A percentile compares a stretch with the other conserved stretches of the same genome.
These are phyloP conservation scores for Fusarium hostae DNA, from an alignment of 2,329 filamentous ascomycete species.

Conservation along the genomic window DNA sequence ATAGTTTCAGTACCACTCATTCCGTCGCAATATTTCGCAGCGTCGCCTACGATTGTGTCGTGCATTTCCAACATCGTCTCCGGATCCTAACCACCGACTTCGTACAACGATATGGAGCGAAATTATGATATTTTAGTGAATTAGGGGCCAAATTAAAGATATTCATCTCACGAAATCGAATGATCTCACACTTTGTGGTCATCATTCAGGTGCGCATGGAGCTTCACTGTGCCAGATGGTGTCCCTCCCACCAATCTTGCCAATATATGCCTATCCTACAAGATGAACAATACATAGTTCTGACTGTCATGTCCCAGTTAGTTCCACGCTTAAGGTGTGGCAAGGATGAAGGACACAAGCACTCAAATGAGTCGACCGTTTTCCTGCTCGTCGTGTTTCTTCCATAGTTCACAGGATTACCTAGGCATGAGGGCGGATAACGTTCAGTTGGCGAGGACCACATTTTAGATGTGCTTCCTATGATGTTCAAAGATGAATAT, in stretches of 20 bases:
- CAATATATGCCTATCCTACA: neutral
- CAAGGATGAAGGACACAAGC: neutral
- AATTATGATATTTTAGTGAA: too few relatives aligned
- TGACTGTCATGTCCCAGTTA: neutral
- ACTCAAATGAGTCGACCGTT: neutral
- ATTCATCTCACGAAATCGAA: too few relatives aligned
- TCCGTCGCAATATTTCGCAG: too few relatives aligned
- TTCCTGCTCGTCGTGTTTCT: neutral
- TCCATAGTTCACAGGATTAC: neutral
- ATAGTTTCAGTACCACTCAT: too few relatives aligned
- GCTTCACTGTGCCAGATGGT: neutral
- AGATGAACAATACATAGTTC: neutral
- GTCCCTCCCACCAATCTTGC: neutral
- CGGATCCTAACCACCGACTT: too few relatives aligned
- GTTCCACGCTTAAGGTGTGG: neutral
- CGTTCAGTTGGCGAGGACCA: neutral
- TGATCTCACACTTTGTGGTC: too few relatives aligned
- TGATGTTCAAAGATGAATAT: neutral
- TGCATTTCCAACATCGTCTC: too few relatives aligned
- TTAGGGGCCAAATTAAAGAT: too few relatives aligned
- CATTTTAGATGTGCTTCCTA: neutral
- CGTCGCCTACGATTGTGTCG: too few relatives aligned
- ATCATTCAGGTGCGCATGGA: too few relatives aligned
- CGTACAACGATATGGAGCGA: too few relatives aligned
- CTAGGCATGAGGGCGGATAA: neutral